phyloP scores from a whole-genome alignment of 2,329 filamentous ascomycete genomes.

The Orbilia javanica region DNA sequence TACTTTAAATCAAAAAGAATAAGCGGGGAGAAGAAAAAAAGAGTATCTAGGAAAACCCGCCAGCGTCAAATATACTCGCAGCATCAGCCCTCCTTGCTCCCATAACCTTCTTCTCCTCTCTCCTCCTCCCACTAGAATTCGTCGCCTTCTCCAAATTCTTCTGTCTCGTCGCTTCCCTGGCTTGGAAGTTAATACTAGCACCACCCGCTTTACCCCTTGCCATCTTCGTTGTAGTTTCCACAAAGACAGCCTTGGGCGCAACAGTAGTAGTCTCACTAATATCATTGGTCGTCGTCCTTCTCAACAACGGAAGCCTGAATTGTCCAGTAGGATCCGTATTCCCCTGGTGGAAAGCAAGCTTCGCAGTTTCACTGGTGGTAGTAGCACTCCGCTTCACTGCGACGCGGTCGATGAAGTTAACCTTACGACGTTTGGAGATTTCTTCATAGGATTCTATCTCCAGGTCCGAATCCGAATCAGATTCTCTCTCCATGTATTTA shows the following conservation, averaged over 20 bases:
- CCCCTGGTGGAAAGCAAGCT: constrained; percentile 71
- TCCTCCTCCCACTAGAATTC: constrained; percentile 63
- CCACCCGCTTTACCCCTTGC: constrained; percentile 49
- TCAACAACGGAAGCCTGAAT: constrained; percentile 77
- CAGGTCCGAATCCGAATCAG: constrained; percentile 57
- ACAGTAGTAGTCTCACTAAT: constrained; percentile 60
- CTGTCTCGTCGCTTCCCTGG: constrained; percentile 44
- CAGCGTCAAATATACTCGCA: constrained; percentile 63
- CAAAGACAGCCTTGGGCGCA: constrained; percentile 63
- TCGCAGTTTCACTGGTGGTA: constrained; percentile 64
- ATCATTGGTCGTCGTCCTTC: constrained; percentile 76
- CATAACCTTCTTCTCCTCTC: constrained; percentile 73
- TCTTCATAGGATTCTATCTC: constrained; percentile 43
- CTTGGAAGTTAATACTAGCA: constrained; percentile 48
- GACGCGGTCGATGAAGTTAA: constrained; percentile 78
- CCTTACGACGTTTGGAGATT: constrained; percentile 60
- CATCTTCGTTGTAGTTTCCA: constrained; percentile 61
- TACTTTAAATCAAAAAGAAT: background rate
- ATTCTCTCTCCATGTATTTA: constrained; percentile 25
- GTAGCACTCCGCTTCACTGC: constrained; percentile 72
- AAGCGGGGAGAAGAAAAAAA: background rate
- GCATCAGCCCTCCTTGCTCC: constrained; percentile 70
- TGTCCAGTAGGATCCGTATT: constrained; percentile 65
- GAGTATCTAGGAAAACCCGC: constrained; percentile 40
- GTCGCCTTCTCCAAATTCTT: constrained; percentile 60